Base-by-base conservation (phyloP, 1,139 yeast genomes). In the Geotrichum restrictum region DNA sequence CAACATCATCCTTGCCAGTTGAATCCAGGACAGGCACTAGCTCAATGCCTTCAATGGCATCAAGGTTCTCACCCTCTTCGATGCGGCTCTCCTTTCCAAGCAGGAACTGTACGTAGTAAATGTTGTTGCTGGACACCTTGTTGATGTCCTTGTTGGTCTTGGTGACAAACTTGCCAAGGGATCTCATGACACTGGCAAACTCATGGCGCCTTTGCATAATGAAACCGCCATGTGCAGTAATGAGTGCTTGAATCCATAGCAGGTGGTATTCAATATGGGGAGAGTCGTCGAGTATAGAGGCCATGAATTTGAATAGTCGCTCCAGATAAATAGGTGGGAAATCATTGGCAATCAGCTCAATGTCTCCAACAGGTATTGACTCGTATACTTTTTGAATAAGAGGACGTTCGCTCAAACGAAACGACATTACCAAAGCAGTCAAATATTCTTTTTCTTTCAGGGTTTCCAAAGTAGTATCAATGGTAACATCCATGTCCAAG, bases 401-500 rank as follows among this genome's bases (percentile, higher is more conserved):
- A 63, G 83, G 80, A 16, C 72, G 73, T 65, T 94, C 98, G 65
- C 93, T 93, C 57, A 94, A 76, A 68, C 99, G 77, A 77, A 93
- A 91, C 0, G 98, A 81, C 97, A 94, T 91, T 24, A 91, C 87
- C 55, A 93, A 70, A 0, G 98, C 95, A 44, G 81, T 80, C 59
- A 91, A 72, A 65, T 81, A 89, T 55, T 89, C 91, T 57, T 81
- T 82, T 51, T 84, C 87, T 16, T 74, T 63, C 50, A 91, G 72
- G 11, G 82, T 77, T 54, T 81, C 85, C 29, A 81, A 56, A 0
- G 91, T 85, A 5, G 86, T 74, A 48, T 81, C 85, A 0, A 96
- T 95, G 0, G 98, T 93, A 39, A 93, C 82, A 63, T 94, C 98
- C 47, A 91, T 76, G 66, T 93, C 98, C 64, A 93, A 77, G 67